phyloP scores from a whole-genome alignment of 2,329 filamentous ascomycete species.

The Dothidotthia symphoricarpi region DNA sequence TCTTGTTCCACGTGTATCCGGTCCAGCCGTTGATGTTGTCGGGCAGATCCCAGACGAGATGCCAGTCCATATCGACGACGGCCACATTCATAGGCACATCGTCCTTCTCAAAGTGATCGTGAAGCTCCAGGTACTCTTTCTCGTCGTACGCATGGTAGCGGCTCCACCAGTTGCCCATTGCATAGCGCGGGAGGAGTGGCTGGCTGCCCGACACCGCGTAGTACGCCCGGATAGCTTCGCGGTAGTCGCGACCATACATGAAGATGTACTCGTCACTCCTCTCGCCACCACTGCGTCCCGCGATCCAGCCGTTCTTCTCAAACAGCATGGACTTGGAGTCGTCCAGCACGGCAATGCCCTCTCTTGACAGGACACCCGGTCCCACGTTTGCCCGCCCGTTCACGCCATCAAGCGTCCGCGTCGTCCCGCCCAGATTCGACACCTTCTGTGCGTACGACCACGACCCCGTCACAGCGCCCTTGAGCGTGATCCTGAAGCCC shows the following conservation, averaged over 20 bases:
- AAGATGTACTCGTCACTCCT: slow-evolving; percentile 61
- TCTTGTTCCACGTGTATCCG: slow-evolving; percentile 62
- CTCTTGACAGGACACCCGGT: slow-evolving; percentile 52
- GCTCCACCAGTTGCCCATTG: slow-evolving; percentile 66
- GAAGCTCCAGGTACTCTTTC: slow-evolving; percentile 57
- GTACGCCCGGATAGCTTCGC: slow-evolving; percentile 54
- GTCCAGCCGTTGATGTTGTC: slow-evolving; percentile 53
- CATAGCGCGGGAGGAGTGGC: slow-evolving; percentile 57
- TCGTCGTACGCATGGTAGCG: slow-evolving; percentile 60
- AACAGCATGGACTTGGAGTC: slow-evolving; percentile 60
- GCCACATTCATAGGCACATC: slow-evolving; percentile 59
- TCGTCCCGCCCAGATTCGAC: slow-evolving; percentile 50
- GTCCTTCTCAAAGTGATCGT: slow-evolving; percentile 55
- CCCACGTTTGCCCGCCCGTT: slow-evolving; percentile 54
- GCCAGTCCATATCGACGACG: slow-evolving; percentile 68
- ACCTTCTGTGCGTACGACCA: slow-evolving; percentile 55
- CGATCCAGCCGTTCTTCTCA: slow-evolving; percentile 53
- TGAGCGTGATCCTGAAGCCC: slow-evolving; percentile 51
- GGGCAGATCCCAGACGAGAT: slow-evolving; percentile 49
- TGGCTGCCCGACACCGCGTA: slow-evolving; percentile 58
- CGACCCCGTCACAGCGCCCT: slow-evolving; percentile 44
- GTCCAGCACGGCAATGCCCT: slow-evolving; percentile 55
- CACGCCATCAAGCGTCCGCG: slow-evolving; percentile 55
- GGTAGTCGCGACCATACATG: slow-evolving; percentile 58
- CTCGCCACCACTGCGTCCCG: slow-evolving; percentile 47